phyloP scores from a whole-genome alignment of 768 basidiomycete genomes.

The Agaricus blazei region DNA sequence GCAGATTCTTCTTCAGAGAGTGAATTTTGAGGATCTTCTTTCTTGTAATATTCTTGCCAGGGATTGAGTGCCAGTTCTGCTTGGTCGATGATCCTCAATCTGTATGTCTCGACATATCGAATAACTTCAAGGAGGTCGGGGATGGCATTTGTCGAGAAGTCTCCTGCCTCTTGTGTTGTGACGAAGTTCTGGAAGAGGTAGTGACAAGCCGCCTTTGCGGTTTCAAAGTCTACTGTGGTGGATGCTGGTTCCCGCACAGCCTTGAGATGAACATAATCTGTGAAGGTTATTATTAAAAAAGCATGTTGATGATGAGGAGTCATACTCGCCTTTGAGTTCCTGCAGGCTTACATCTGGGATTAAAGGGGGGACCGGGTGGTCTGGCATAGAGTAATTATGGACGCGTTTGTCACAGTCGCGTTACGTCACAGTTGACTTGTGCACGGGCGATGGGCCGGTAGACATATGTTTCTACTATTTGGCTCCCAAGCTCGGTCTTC shows the following conservation, averaged over 20 bases:
- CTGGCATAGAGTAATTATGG: conserved; percentile 1
- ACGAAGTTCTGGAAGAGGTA: conserved; percentile 3
- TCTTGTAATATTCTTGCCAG: background rate
- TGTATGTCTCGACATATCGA: conserved; percentile 10
- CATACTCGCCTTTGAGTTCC: background rate
- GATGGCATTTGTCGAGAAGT: conserved; percentile 7
- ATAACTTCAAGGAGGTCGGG: conserved; percentile 12
- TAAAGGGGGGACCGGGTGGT: background rate
- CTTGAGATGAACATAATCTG: conserved; percentile 4
- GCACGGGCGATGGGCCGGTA: background rate
- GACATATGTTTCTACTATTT: background rate
- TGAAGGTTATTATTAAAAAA: background rate
- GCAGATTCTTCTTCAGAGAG: background rate
- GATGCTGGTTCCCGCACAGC: background rate
- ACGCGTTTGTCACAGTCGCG: conserved; percentile 10
- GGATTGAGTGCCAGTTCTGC: conserved; percentile 7
- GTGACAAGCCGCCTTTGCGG: background rate
- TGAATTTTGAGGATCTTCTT: background rate
- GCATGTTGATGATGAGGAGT: too few relatives aligned
- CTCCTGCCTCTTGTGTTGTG: background rate
- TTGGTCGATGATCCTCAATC: conserved; percentile 7
- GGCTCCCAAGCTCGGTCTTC: conserved; percentile 3
- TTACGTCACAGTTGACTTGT: conserved; percentile 11
- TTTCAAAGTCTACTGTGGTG: background rate
- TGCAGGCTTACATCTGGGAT: background rate